These are phyloP conservation scores for Usnea hakonensis DNA, from an alignment of 495 filamentous ascomycete genomes.

Conservation along the genomic window DNA sequence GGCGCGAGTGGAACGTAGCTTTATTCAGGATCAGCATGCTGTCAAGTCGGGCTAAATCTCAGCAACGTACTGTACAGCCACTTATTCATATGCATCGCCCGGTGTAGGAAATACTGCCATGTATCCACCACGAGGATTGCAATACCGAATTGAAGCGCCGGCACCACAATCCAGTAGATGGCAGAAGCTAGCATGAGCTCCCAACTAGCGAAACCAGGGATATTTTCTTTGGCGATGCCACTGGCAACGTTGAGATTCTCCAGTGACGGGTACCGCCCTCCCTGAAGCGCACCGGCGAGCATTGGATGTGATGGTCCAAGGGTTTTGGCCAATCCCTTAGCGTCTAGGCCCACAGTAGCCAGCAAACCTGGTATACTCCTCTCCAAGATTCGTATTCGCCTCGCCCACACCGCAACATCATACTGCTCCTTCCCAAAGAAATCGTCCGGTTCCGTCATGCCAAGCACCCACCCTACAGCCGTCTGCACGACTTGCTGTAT, in stretches of 20 bases:
- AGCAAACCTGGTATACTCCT: conserved; percentile 52
- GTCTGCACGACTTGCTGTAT: conserved; percentile 71
- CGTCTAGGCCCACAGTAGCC: conserved; percentile 33
- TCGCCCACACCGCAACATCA: conserved; percentile 66
- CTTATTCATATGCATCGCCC: conserved; percentile 76
- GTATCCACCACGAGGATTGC: conserved; percentile 64
- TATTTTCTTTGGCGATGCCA: conserved; percentile 18
- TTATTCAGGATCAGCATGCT: not conserved
- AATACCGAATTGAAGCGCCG: conserved; percentile 54
- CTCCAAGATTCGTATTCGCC: conserved; percentile 57
- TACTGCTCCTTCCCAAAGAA: conserved; percentile 60
- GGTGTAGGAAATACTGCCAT: conserved; percentile 83
- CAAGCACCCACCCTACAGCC: conserved; percentile 46
- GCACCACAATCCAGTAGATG: conserved; percentile 61
- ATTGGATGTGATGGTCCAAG: conserved; percentile 42
- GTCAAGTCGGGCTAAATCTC: not conserved
- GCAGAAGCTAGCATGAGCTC: conserved; percentile 56
- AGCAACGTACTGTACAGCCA: conserved; percentile 69
- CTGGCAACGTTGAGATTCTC: conserved; percentile 7
- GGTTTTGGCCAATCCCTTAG: conserved; percentile 32
- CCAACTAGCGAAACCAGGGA: conserved; percentile 52
- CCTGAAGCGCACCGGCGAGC: conserved; percentile 53
- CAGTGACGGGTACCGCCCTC: conserved; percentile 53
- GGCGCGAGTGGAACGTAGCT: conserved; percentile 75
- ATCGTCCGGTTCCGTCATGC: conserved; percentile 53